These are phyloP conservation scores for Pseudoscleropodium purum DNA, from an alignment of 225 moss, liverwort and hornwort species.

Conservation along the genomic window DNA sequence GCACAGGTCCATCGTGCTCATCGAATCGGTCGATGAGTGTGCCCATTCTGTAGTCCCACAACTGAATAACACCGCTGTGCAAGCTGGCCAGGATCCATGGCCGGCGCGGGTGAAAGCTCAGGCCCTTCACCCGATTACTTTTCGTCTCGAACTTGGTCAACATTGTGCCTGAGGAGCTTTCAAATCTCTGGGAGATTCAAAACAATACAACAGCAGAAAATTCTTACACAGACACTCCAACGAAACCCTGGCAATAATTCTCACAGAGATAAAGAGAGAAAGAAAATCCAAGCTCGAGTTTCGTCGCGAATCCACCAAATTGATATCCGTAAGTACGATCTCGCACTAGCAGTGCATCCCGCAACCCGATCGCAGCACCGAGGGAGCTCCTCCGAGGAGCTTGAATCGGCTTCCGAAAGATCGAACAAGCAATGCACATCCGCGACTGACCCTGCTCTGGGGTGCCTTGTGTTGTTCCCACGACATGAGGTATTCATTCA, in stretches of 20 bases:
- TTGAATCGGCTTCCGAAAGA: not conserved
- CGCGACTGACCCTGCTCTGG: not conserved
- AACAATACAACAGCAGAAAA: not conserved
- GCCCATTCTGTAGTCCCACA: slow-evolving; percentile 99
- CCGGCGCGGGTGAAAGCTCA: slow-evolving; percentile 94
- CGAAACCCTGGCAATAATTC: not conserved
- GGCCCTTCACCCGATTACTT: slow-evolving; percentile 97
- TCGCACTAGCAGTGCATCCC: not conserved
- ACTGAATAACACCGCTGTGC: slow-evolving; percentile 95
- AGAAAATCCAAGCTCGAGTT: not conserved
- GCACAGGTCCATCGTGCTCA: slow-evolving; percentile 95
- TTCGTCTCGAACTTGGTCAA: slow-evolving; percentile 98
- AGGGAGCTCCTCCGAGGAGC: not conserved
- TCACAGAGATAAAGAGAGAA: not conserved
- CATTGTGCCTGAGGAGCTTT: slow-evolving; percentile 35
- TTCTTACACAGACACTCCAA: not conserved
- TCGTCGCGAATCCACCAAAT: slow-evolving; percentile 1
- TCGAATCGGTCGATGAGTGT: slow-evolving; percentile 98
- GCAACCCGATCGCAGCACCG: slow-evolving; percentile 1
- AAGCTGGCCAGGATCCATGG: slow-evolving; percentile 98
- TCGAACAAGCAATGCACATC: not conserved
- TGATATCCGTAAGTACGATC: not conserved
- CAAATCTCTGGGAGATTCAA: slow-evolving; percentile 2
- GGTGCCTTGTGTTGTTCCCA: not conserved
- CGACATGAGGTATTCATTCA: not conserved